Evolutionary conservation across 202 grass and related monocot species (phyloP), one percentile per base, ranked within the genome.

Genomic region (Carex arenaria): DNA sequence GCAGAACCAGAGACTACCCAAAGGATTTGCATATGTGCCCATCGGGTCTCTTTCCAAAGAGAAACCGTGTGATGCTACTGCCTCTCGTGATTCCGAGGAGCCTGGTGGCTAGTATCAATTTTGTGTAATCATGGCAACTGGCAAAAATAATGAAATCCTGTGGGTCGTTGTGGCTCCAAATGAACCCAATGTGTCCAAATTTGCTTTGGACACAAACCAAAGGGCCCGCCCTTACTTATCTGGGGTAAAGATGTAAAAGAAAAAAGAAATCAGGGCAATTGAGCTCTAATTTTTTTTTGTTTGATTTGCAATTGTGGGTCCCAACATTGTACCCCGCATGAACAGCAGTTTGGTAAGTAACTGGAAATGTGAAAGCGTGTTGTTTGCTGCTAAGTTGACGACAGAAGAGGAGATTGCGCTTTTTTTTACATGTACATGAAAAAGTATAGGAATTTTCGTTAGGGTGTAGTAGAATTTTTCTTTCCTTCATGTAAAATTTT

Each of bases 31-130:
- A 22, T 99, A 96, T 88, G 93, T 99, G 43, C 97, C 96, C 77
- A 87, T 94, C 83, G 93, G 92, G 23, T 93, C 88, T 87, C 83
- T 96, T 79, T 93, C 91, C 78, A 96, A 96, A 92, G 96, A 99
- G 53, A 99, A 90, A 71, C 79, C 64, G 42, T 82, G 81, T 72
- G 87, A 86, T 82, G 89, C 90, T 84, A 68, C 84, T 47, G 83
- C 91, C n/a, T 78, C 88, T 28, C 90, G 73, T 85, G 88, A 94
- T 78, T 87, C 87, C 64, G 88, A 88, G 86, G 90, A 99, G 68
- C 91, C 91, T 79, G 93, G 93, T 78, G 91, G 97, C 85, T 99
- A 99, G 85, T 84, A 88, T 65, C 84, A 82, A 71, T 59, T 82
- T 78, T 60, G 53, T 78, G 32, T 61, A 85, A 52, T 82, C 63